Conservation (phyloP, 352 stramenopile species). For the Phytophthora megakarya region DNA sequence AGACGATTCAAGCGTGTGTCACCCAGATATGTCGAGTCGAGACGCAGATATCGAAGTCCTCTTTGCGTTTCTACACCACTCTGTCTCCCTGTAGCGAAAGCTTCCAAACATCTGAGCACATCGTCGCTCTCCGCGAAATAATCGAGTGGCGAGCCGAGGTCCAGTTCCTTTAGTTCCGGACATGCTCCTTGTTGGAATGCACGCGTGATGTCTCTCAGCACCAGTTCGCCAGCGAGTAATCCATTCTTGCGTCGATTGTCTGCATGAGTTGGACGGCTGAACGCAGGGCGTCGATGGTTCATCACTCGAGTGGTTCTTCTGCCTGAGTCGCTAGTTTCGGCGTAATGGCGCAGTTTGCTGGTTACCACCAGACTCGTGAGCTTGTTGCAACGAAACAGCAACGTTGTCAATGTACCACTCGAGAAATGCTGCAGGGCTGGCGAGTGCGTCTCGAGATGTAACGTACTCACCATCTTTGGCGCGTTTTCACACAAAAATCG, state of each 20-base stretch:
- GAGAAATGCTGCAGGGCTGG: conserved; percentile 31
- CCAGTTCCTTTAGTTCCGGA: conserved; percentile 40
- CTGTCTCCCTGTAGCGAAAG: conserved; percentile 30
- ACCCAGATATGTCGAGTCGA: conserved; percentile 65
- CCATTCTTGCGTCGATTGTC: conserved; percentile 12
- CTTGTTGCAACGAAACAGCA: conserved; percentile 43
- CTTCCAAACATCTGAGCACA: conserved; percentile 45
- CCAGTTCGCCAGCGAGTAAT: conserved; percentile 18
- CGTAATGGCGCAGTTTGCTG: conserved; percentile 32
- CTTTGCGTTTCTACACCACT: neutral
- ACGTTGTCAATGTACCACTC: conserved; percentile 32
- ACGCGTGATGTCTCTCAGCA: conserved; percentile 29
- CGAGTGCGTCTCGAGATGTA: conserved; percentile 46
- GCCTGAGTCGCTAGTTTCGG: neutral
- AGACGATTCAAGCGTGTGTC: conserved; percentile 47
- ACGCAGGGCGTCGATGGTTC: conserved; percentile 23
- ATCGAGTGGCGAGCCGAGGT: conserved; percentile 54
- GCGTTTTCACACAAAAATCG: conserved; percentile 46
- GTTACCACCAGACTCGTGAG: conserved; percentile 48
- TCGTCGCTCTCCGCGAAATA: conserved; percentile 60
- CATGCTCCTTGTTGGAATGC: conserved; percentile 42
- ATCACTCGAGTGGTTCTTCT: conserved; percentile 5
- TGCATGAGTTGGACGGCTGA: conserved; percentile 19
- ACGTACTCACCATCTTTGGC: conserved; percentile 42
- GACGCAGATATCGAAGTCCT: conserved; percentile 37